These are phyloP conservation scores for Trichophyton schoenleinii DNA, from an alignment of 2,329 filamentous ascomycete species.

Conservation along the genomic window DNA sequence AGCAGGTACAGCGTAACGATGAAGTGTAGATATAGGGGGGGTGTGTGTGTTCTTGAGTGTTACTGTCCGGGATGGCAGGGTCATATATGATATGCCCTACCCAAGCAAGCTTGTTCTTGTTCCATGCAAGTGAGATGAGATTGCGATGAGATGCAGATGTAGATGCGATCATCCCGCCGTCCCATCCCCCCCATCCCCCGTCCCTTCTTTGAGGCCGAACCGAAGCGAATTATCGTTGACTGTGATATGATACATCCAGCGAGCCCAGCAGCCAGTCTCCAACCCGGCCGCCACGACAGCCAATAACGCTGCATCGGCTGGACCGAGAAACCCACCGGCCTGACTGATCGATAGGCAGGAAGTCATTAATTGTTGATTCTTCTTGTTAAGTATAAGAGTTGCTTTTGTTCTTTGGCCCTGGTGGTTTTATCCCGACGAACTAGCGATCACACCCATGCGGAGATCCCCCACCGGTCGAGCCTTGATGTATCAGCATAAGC, in stretches of 20 bases:
- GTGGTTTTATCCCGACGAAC: background rate
- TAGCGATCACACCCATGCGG: conserved; percentile 3
- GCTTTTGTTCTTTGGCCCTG: background rate
- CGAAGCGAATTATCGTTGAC: background rate
- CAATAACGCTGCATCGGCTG: background rate
- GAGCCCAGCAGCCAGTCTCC: too few relatives aligned
- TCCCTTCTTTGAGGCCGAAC: too few relatives aligned
- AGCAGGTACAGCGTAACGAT: background rate
- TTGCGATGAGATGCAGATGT: background rate
- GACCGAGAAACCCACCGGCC: background rate
- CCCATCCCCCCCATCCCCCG: too few relatives aligned
- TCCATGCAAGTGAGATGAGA: background rate
- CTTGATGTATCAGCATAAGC: background rate
- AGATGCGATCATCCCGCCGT: background rate
- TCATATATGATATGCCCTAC: too few relatives aligned
- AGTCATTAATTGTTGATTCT: background rate
- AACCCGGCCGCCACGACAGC: background rate
- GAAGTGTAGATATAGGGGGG: too few relatives aligned
- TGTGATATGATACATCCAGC: background rate
- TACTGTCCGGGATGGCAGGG: too few relatives aligned
- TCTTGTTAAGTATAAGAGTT: background rate
- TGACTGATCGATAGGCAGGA: too few relatives aligned
- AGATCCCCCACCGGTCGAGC: background rate
- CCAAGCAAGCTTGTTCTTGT: background rate
- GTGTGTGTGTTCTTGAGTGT: too few relatives aligned